Evolutionary conservation across 768 basidiomycete species (phyloP).

Genomic region (Rhodosporidiobolus sp.): DNA sequence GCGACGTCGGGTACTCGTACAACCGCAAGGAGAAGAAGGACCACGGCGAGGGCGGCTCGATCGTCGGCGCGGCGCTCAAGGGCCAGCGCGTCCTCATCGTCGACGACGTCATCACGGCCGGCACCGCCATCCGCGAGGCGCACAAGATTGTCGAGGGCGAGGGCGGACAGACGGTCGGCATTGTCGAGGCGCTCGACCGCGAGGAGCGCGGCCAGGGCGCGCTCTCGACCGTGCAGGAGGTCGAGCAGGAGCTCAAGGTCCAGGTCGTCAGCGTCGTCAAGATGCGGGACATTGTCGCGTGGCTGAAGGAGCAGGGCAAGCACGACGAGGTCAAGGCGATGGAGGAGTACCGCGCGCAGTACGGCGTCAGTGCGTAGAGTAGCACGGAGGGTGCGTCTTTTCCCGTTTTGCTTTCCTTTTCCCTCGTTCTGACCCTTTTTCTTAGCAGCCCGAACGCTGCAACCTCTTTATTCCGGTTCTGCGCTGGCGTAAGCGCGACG

Average conservation of each 20-base stretch:
- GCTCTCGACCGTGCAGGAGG: constrained; percentile 72
- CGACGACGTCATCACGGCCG: constrained; percentile 93
- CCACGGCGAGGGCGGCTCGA: constrained; percentile 88
- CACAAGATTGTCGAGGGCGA: constrained; percentile 70
- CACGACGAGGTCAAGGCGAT: constrained; percentile 64
- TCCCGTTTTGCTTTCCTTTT: too few relatives aligned
- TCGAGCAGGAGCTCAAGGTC: constrained; percentile 69
- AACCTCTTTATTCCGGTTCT: too few relatives aligned
- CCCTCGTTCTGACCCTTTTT: too few relatives aligned
- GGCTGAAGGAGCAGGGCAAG: constrained; percentile 70
- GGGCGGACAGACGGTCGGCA: constrained; percentile 72
- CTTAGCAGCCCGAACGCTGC: too few relatives aligned
- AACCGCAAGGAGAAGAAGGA: constrained; percentile 94
- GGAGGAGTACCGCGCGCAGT: constrained; percentile 63
- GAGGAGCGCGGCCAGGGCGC: constrained; percentile 77
- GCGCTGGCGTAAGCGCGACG: too few relatives aligned
- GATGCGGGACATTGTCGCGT: constrained; percentile 79
- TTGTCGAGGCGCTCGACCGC: constrained; percentile 79
- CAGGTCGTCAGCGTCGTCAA: constrained; percentile 73
- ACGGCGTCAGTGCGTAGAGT: constrained; percentile 8
- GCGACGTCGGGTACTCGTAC: constrained; percentile 76
- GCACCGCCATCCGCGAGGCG: constrained; percentile 80
- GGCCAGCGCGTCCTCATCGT: constrained; percentile 81
- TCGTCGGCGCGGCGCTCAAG: constrained; percentile 80
- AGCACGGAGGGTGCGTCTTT: too few relatives aligned